Percentiles rank a stretch among this genome's conserved stretches.
Evolutionary conservation across 345 rosid species (phyloP).

Genomic region (Gossypium raimondii): DNA sequence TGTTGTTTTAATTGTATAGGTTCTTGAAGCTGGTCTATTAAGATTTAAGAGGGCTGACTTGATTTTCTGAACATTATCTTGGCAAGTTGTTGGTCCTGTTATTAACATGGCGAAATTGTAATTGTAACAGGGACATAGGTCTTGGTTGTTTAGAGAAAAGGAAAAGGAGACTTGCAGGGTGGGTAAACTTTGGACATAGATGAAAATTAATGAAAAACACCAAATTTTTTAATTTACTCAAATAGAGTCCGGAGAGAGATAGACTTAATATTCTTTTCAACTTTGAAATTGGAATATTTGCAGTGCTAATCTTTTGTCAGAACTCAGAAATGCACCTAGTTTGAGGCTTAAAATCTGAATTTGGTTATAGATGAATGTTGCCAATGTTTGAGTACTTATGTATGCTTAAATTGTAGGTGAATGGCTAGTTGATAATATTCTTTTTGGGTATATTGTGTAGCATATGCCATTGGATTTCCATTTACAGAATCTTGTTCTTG

Average conservation of each 20-base stretch:
- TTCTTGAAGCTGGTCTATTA: background rate
- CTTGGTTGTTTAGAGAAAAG: conserved; percentile 2
- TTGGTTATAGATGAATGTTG: background rate
- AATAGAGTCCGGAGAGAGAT: background rate
- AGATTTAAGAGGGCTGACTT: background rate
- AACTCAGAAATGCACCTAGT: background rate
- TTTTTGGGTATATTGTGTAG: background rate
- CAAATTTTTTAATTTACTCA: background rate
- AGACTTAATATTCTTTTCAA: background rate
- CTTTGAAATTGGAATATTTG: background rate
- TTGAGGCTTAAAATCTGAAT: background rate
- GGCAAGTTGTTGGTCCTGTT: background rate
- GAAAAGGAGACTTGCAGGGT: background rate
- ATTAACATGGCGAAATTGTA: background rate
- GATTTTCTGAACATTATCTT: background rate
- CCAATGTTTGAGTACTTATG: background rate
- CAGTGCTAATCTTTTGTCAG: background rate
- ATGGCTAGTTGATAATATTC: background rate
- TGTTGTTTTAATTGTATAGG: background rate
- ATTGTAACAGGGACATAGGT: background rate
- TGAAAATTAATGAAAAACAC: background rate
- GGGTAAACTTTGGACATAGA: background rate
- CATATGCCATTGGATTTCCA: background rate
- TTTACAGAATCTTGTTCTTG: background rate
- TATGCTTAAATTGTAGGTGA: background rate